A percentile compares a stretch with the other conserved stretches of the same genome.
phyloP scores from a whole-genome alignment of 495 filamentous ascomycete genomes.

The Thermochaetoides thermophila region DNA sequence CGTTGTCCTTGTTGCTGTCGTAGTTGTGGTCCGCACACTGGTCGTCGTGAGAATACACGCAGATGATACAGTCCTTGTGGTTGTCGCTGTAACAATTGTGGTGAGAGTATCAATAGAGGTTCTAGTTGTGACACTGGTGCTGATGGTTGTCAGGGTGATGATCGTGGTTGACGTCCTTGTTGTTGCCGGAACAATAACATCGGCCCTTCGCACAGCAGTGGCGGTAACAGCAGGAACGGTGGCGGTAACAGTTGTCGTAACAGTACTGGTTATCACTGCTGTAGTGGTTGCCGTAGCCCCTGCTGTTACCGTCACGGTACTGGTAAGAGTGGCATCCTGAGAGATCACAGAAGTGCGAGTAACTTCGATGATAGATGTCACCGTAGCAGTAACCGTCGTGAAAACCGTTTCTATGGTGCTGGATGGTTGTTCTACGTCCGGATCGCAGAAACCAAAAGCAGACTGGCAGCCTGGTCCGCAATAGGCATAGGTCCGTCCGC shows the following conservation, averaged over 20 bases:
- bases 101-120: constrained; percentile 1
- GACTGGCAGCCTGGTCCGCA: constrained; percentile 25
- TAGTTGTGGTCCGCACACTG: background rate
- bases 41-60: constrained; percentile 1
- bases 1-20: background rate
- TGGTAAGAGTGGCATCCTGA: constrained; percentile 4
- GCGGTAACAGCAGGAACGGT: background rate
- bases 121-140: constrained; percentile 3
- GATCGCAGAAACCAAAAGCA: too few species aligned
- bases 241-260: background rate
- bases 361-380: constrained; percentile 5
- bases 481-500: constrained; percentile 25
- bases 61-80: constrained; percentile 7
- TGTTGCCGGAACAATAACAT: too few species aligned
- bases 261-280: background rate
- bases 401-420: too few species aligned
- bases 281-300: constrained; percentile 11
- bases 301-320: constrained; percentile 11
- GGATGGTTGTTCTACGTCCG: too few species aligned
- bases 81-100: constrained; percentile 5
- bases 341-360: constrained; percentile 7
- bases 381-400: constrained; percentile 8
- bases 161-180: constrained; percentile 1
- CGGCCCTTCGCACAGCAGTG: too few species aligned
- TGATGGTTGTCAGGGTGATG: constrained; percentile 3